Evolutionary conservation across 2,329 filamentous ascomycete species (phyloP), one percentile per base, ranked within the genome.

Genomic region (Paecilomyces variotii): DNA sequence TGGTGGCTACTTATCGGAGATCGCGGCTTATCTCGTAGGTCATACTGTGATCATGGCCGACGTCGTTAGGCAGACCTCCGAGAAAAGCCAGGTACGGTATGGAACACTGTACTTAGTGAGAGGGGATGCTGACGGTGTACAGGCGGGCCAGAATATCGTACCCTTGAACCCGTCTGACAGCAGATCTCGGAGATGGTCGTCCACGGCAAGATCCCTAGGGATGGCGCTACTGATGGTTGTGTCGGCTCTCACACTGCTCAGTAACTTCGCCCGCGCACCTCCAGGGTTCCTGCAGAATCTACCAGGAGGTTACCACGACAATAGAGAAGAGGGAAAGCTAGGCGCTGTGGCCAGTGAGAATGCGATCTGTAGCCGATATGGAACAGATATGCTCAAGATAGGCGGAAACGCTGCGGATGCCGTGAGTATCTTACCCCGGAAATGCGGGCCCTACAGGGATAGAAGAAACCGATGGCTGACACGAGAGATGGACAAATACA

Each of bases 331-430:
- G 32, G 64, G 61, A 53, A 71, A 70, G 54, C 60, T 70, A 25
- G 88, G 88, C 26, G 89, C 87, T 34, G 85, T 91, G 24, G 87
- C 88, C 11, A 87, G 86, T 56, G 88, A 91, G 71, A 86, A 81
- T 65, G 72, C 78, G 2, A 81, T 88, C 62, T 92, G 89, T 69
- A 90, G 87, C 61, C 70, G 79, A 32, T 87, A 90, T 65, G 89
- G 89, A 1, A 81, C 83, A 27, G 80, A 87, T 51, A 77, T 89
- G 19, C 72, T 91, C 57, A 74, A 82, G 56, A 67, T 78, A 51
- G 85, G 86, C 12, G 82, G 89, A 5, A 91, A 90, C 74, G 89
- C 89, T 11, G 88, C 87, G 0, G 89, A 93, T 74, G 87, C 89
- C 53, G 80, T 79, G 60, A 69, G 77, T 70, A 9, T 4, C n/a